Conservation (phyloP, 1,284 basidiomycete genomes). For the Cutaneotrichosporon dermatis region DNA sequence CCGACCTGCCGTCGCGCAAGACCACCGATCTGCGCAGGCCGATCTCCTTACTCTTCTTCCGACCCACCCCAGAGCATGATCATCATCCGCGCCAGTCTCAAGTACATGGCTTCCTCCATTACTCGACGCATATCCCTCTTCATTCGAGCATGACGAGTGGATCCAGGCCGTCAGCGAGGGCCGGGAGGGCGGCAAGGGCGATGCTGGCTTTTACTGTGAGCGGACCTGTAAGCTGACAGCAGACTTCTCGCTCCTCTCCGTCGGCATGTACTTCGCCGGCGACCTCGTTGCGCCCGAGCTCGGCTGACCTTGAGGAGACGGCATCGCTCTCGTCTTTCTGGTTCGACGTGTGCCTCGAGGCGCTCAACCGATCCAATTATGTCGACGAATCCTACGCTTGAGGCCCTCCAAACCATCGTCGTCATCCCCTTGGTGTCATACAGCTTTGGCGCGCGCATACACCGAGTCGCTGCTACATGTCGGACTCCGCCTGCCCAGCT, state of each 20-base stretch:
- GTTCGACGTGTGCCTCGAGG: constrained; percentile 25
- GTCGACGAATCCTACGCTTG: constrained; percentile 24
- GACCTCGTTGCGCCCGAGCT: constrained; percentile 24
- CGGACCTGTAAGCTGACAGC: constrained; percentile 8
- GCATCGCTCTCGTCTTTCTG: constrained; percentile 19
- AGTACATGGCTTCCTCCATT: constrained; percentile 27
- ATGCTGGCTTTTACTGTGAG: constrained; percentile 24
- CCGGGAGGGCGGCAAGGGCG: constrained; percentile 16
- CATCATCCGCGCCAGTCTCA: constrained; percentile 21
- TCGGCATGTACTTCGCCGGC: constrained; percentile 23
- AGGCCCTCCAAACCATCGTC: constrained; percentile 23
- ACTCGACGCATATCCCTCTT: constrained; percentile 29
- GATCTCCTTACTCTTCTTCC: constrained; percentile 23
- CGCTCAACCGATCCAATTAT: constrained; percentile 25
- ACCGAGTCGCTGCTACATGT: constrained; percentile 23
- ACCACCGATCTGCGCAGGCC: constrained; percentile 22
- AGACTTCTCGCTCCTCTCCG: constrained; percentile 20
- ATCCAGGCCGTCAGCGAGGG: constrained; percentile 19
- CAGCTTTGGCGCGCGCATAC: constrained; percentile 26
- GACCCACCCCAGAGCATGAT: constrained; percentile 17
- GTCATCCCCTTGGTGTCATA: constrained; percentile 22
- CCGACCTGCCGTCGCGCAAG: constrained; percentile 18
- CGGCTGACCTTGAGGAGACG: constrained; percentile 16
- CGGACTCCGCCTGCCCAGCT: constrained; percentile 20
- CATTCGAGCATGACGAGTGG: constrained; percentile 30